phyloP scores from a whole-genome alignment of 345 rosid species.

The rapeseed (Brassica napus) region DNA sequence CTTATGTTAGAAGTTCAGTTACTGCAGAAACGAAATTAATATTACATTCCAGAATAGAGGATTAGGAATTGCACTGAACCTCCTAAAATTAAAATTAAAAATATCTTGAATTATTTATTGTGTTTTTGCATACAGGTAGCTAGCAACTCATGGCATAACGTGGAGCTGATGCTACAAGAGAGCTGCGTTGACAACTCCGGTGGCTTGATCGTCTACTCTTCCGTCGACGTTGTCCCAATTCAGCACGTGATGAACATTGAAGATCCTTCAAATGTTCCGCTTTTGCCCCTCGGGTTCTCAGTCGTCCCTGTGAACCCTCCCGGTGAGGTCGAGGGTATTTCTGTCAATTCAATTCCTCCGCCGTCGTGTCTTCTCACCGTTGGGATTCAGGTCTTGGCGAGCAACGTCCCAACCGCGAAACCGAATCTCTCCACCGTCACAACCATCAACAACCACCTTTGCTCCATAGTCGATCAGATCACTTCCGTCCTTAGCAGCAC shows the following conservation, averaged over 20 bases:
- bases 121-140: conserved; percentile 52
- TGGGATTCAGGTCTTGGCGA: conserved; percentile 82
- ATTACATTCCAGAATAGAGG: no score
- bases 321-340: conserved; percentile 31
- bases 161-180: conserved; percentile 90
- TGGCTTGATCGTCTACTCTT: conserved; percentile 73
- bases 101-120: background rate
- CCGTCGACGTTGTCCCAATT: conserved; percentile 67
- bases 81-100: background rate
- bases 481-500: conserved; percentile 49
- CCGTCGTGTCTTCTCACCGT: conserved; percentile 67
- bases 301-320: conserved; percentile 49
- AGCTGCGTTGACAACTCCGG: conserved; percentile 83
- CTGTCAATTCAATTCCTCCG: conserved; percentile 17
- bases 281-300: conserved; percentile 78
- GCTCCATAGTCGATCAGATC: conserved; percentile 72
- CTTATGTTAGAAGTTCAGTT: no score
- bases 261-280: conserved; percentile 74
- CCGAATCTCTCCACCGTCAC: conserved; percentile 70
- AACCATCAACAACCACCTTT: conserved; percentile 63
- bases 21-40: no score
- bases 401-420: conserved; percentile 66
- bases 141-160: conserved; percentile 80
- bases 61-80: no score
- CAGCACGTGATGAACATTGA: conserved; percentile 79